Evolutionary conservation across 1,139 yeast genomes (phyloP), one percentile per base, ranked within the genome.

Genomic region (Kodamaea sp.): DNA sequence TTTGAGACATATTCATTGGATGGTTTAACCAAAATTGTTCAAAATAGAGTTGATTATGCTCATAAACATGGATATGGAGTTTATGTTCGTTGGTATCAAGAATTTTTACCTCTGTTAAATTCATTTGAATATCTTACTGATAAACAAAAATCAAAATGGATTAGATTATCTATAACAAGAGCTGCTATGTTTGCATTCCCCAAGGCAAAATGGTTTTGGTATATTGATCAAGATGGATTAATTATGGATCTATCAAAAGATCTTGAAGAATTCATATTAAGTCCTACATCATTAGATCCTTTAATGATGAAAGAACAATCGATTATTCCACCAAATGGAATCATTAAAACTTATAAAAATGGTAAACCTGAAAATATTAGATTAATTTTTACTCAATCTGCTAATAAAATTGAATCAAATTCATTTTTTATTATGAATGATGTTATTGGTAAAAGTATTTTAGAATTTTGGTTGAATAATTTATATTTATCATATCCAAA

Each of bases 131-230:
- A 63, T 44, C 64, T 72, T 45, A 61, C 65, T 30, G 46, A 55
- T 33, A 47, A 45, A 29, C 71, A 70, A 45, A 62, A 57, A 40
- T 50, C 67, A 2, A 75, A 73, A 43, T 84, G 94, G 92, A 72
- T 78, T 20, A 74, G 81, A 48, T 51, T 81, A 29, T 70, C 73
- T 43, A 60, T 79, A 31, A 56, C 84, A 56, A 73, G 94, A 47
- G 90, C 90, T 9, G 96, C 96, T 7, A 78, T 87, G 81, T 78
- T 78, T 59, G 90, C 95, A 0, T 86, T 87, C 65, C 96, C 96
- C 1, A 66, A 80, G 32, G 83, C 95, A 6, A 78, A 84, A 54
- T 84, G 87, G 73, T 82, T 87, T 52, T 84, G 96, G 89, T 89
- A 80, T 54, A 57, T 89, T 35, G 95, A 85, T 56, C 82, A 87